These are phyloP conservation scores for Irpex lacteus DNA, from an alignment of 1,284 basidiomycete genomes.

Conservation along the genomic window DNA sequence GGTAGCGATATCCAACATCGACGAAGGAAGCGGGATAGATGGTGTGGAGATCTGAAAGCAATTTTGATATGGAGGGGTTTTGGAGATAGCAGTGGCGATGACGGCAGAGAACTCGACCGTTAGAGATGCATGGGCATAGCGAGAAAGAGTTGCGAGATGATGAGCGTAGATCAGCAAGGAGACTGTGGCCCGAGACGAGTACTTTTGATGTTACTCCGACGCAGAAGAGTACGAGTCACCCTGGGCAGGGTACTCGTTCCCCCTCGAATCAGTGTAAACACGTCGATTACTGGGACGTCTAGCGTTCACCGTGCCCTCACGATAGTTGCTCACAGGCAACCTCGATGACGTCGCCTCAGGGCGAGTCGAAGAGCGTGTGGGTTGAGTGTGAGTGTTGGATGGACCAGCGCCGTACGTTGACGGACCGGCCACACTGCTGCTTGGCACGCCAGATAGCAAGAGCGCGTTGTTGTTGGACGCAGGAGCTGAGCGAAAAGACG, in stretches of 20 bases:
- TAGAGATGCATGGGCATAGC: background rate
- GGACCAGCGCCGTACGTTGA: background rate
- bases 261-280: conserved; percentile 5
- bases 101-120: too few species aligned
- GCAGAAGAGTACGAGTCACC: background rate
- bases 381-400: background rate
- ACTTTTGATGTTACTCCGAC: background rate
- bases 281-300: conserved; percentile 1
- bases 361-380: background rate
- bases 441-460: background rate
- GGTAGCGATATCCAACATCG: too few species aligned
- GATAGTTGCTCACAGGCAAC: background rate
- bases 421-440: background rate
- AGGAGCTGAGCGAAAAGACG: background rate
- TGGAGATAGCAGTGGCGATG: too few species aligned
- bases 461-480: background rate
- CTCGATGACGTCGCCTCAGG: background rate
- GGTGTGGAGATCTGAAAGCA: too few species aligned
- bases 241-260: background rate
- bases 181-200: background rate
- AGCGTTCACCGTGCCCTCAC: background rate
- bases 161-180: background rate
- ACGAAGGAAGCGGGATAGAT: too few species aligned
- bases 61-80: too few species aligned
- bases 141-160: background rate